Base-by-base conservation (phyloP, 2,329 filamentous ascomycete genomes). In the Colletotrichum siamense region DNA sequence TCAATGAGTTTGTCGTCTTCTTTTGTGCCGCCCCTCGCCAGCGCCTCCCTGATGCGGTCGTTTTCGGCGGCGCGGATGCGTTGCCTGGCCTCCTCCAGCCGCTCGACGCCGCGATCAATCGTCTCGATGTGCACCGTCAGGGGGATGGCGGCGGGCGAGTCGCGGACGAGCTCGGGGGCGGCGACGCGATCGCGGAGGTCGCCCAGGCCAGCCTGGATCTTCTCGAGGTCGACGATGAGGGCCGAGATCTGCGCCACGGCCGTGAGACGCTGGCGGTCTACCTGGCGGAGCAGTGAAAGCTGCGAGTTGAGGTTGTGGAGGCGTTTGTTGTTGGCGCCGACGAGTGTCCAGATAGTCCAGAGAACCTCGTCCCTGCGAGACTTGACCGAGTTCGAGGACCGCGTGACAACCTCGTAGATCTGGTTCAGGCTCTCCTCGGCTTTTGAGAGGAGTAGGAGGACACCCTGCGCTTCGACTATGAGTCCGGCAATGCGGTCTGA, bases 81-180 rank as follows among this genome's bases (percentile, higher is more conserved):
- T 57, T 90, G 88, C 75, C 94, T 88, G 63, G 93, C 92, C 26
- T 86, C 84, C 82, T 95, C 92, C 76, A 97, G 85, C 77, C 95
- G 88, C 83, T 96, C 93, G 2, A 96, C 91, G 0, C 94, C 94
- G 65, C 91, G 87, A 73, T 94, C 89, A 77, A 97, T 95, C 72
- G 92, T 93, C 79, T 95, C 92, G 55, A 97, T 92, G 81, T 97
- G 94, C 57, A 95, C 92, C 67, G 90, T 89, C 6, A 97, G 86
- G 4, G 94, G 94, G 12, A 95, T 87, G 32, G 88, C 85, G 5
- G 80, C 82, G 24, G 80, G 80, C 9, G 86, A 85, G 30, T 87
- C 89, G 3, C 89, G 89, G 13, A 92, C 80, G 12, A 94, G 83
- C 78, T 92, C 92, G 0, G 95, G 94, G 72, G 91, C 89, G 1